Percentiles rank a stretch among this genome's conserved stretches.
These are phyloP conservation scores for Trebouxia sp. DNA, from an alignment of 139 green algal species.

Conservation along the genomic window DNA sequence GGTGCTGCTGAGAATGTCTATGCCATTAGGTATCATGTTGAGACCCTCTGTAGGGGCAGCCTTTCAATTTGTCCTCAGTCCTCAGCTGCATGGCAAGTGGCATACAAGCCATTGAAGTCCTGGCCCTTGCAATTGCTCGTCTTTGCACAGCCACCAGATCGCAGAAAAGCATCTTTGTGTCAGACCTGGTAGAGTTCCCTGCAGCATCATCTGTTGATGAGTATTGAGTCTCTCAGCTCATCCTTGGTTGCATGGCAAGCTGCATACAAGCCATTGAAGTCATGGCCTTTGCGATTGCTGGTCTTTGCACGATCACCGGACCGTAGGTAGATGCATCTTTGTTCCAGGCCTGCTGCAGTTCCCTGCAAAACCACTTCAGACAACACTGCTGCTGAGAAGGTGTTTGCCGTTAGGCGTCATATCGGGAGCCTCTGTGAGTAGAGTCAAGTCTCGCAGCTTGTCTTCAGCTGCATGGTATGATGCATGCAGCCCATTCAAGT, in stretches of 20 bases:
- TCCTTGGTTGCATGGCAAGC: background rate
- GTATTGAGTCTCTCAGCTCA: background rate
- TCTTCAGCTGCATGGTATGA: conserved; percentile 22
- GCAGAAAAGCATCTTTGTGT: conserved; percentile 10
- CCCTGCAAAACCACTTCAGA: too few relatives aligned
- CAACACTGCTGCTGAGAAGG: too few relatives aligned
- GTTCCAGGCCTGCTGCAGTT: background rate
- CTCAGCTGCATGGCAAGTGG: conserved; percentile 27
- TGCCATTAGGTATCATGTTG: too few relatives aligned
- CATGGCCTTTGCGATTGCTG: background rate
- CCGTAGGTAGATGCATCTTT: background rate
- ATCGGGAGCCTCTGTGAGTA: too few relatives aligned
- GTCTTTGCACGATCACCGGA: background rate
- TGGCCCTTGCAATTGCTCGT: background rate
- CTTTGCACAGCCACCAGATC: background rate
- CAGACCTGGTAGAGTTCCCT: conserved; percentile 14
- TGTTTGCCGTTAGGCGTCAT: too few relatives aligned
- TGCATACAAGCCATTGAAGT: background rate
- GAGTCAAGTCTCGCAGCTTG: conserved; percentile 22
- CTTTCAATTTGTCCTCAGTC: conserved; percentile 20
- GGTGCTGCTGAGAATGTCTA: too few relatives aligned
- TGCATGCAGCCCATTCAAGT: conserved; percentile 11
- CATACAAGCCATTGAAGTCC: conserved; percentile 10
- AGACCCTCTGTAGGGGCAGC: too few relatives aligned
- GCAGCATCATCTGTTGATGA: too few relatives aligned